Base-by-base conservation (phyloP, 1,284 basidiomycete species). In the Ceratobasidium theobromae region DNA sequence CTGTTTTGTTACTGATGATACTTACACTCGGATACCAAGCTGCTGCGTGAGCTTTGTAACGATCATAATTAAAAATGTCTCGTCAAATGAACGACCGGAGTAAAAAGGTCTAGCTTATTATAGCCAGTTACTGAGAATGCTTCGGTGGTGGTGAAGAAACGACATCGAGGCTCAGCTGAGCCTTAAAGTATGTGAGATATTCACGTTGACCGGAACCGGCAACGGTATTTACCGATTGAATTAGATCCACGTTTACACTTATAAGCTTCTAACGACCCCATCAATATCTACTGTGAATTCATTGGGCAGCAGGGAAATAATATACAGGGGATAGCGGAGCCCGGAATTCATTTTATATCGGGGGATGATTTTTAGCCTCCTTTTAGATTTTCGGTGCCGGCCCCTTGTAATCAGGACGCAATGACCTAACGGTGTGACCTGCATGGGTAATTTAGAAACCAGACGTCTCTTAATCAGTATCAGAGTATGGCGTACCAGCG, bases 351-450 rank as follows among this genome's bases (percentile, higher is more conserved):
- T 62, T 62, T 62, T 62, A 21, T 12, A 21, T 18, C 14, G 28
- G 9, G 21, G 45, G 45, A 25, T 6, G 21, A 25, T 21, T 3
- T n/a, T 12, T 45, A 18, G 30, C 12, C 41, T 23, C 16, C 28
- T n/a, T 52, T 62, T 52, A 62, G 27, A 62, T 62, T 33, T 62
- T 62, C 11, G 58, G 58, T 2, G 58, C 43, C 5, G 58, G 58
- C 9, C 58, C 58, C 79, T 88, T 89, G 79, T 84, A 84, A 74
- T 91, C 89, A 49, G 89, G 89, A 70, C 89, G 87, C 73, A 91
- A 76, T 8, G 87, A 88, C 65, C 89, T 86, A 49, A 91, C 88
- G 57, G 81, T 81, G 78, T 89, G 89, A 77, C 88, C 86, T 86
- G 64, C 25, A 60, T 11, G 6, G 25, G 25, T 27, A 16, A 41